phyloP scores from a whole-genome alignment of 257 asterid genomes.

The Ilex aquifolium region DNA sequence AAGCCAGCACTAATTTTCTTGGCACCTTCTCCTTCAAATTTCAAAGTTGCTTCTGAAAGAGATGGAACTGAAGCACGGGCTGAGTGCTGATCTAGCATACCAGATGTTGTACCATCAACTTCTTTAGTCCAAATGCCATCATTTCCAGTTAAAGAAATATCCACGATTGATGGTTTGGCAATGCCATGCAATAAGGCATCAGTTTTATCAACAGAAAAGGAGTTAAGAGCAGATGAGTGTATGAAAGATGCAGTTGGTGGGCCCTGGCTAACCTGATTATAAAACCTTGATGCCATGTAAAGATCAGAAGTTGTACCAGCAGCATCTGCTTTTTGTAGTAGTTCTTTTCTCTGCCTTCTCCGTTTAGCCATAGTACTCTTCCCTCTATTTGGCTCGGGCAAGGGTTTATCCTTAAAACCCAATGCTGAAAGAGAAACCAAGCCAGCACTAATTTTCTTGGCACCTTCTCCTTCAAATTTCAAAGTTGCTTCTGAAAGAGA shows the following conservation, averaged over 20 bases:
- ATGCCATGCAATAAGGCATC: no score
- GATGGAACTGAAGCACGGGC: slow-evolving; percentile 23
- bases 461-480: slow-evolving; percentile 33
- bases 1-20: slow-evolving; percentile 17
- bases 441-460: slow-evolving; percentile 16
- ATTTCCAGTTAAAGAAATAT: slow-evolving; percentile 12
- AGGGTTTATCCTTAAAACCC: slow-evolving; percentile 42
- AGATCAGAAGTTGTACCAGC: slow-evolving; percentile 19
- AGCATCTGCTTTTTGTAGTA: slow-evolving; percentile 22
- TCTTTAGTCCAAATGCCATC: slow-evolving; percentile 22
- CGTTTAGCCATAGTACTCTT: slow-evolving; percentile 28
- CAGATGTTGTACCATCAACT: slow-evolving; percentile 18
- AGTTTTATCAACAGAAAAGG: not conserved
- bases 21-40: slow-evolving; percentile 31
- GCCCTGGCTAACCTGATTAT: slow-evolving; percentile 55
- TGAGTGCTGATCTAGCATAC: slow-evolving; percentile 20
- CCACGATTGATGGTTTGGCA: not conserved
- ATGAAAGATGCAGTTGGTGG: not conserved
- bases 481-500: slow-evolving; percentile 32
- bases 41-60: slow-evolving; percentile 31
- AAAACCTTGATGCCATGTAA: slow-evolving; percentile 27
- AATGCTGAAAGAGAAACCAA: slow-evolving; percentile 27
- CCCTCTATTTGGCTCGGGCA: slow-evolving; percentile 39
- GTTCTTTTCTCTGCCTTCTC: slow-evolving; percentile 20
- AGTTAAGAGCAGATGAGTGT: slow-evolving; percentile 4